Evolutionary conservation across 2,329 filamentous ascomycete species (phyloP).

Genomic region (Sarocladium brachiariae): DNA sequence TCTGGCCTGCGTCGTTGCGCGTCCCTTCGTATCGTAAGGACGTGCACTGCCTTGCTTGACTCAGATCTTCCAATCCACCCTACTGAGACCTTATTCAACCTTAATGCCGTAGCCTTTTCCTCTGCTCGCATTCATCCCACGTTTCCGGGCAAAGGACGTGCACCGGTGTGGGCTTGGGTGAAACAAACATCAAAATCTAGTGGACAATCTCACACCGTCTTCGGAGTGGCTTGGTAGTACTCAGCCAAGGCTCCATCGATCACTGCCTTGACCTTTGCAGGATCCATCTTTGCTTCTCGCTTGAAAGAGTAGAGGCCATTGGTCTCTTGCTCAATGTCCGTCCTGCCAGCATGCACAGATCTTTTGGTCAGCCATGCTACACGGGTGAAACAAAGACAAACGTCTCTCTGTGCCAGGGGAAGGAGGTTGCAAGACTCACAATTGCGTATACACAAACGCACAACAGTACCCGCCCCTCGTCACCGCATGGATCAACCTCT

Average conservation of each 20-base stretch:
- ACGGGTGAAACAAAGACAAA: background rate
- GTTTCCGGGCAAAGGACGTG: background rate
- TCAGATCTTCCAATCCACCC: background rate
- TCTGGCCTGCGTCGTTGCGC: background rate
- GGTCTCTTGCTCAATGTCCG: slow-evolving; percentile 60
- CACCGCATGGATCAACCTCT: slow-evolving; percentile 52
- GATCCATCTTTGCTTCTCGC: slow-evolving; percentile 53
- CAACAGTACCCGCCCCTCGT: slow-evolving; percentile 50
- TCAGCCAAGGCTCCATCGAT: slow-evolving; percentile 44
- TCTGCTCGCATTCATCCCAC: background rate
- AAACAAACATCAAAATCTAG: too few relatives aligned
- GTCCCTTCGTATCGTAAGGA: background rate
- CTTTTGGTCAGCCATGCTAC: slow-evolving; percentile 10
- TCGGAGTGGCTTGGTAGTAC: slow-evolving; percentile 32
- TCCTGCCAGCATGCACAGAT: slow-evolving; percentile 21
- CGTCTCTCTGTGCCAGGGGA: background rate
- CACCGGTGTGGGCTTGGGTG: too few relatives aligned
- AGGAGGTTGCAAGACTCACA: slow-evolving; percentile 34
- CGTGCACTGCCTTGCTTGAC: background rate
- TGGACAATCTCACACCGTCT: slow-evolving; percentile 5
- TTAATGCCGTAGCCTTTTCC: background rate
- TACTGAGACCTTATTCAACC: slow-evolving; percentile 5
- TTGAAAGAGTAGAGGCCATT: slow-evolving; percentile 61
- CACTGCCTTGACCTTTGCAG: slow-evolving; percentile 47
- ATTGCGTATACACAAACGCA: slow-evolving; percentile 60